Conservation (phyloP, 1,284 basidiomycete genomes). For the Melampsora americana region DNA sequence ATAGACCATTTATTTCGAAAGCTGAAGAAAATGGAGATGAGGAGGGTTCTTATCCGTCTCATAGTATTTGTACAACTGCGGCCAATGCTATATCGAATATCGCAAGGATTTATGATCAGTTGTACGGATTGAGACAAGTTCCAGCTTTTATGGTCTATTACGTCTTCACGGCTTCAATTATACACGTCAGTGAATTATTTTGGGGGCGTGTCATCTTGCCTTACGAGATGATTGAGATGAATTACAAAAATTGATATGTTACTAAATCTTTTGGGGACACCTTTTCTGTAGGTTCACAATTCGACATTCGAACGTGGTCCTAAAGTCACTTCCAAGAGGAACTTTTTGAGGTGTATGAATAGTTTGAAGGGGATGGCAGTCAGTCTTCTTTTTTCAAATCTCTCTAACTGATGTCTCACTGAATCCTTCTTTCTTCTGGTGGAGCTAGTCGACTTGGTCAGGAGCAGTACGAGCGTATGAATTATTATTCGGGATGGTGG, state of each 20-base stretch:
- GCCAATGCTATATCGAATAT: constrained; percentile 76
- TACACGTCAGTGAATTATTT: constrained; percentile 60
- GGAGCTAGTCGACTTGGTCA: constrained; percentile 25
- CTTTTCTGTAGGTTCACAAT: constrained; percentile 49
- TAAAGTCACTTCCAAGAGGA: constrained; percentile 54
- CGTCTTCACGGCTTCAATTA: constrained; percentile 74
- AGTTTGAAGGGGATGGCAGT: constrained; percentile 67
- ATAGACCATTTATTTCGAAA: constrained; percentile 62
- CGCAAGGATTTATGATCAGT: constrained; percentile 56
- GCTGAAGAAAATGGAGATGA: constrained; percentile 27
- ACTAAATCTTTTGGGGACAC: neutral
- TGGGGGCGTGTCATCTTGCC: neutral
- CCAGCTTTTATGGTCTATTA: constrained; percentile 76
- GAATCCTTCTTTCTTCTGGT: neutral
- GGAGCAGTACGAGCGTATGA: constrained; percentile 37
- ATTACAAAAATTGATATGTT: too few relatives aligned
- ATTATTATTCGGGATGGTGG: constrained; percentile 19
- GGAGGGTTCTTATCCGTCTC: constrained; percentile 63
- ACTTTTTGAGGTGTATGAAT: constrained; percentile 67
- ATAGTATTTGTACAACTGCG: constrained; percentile 68
- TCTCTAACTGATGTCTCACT: neutral
- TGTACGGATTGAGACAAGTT: constrained; percentile 64
- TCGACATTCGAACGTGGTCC: constrained; percentile 50
- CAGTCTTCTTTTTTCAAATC: constrained; percentile 45
- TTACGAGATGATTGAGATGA: neutral